Conservation (phyloP, 257 asterid species). For the Rauvolfia tetraphylla region DNA sequence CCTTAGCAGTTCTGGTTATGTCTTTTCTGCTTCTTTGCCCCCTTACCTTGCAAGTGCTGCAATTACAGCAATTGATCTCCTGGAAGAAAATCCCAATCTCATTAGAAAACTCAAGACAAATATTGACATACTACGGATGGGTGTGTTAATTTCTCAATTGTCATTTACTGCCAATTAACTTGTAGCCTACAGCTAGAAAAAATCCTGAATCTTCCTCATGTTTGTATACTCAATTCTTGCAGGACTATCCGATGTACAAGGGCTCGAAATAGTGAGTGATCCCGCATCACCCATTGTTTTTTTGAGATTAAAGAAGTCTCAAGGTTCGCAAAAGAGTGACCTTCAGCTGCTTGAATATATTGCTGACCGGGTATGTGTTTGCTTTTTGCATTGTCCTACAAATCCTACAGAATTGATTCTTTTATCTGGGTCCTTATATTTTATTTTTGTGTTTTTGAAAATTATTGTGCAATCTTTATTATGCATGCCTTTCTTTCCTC, state of each 20-base stretch:
- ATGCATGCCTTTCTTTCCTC: not conserved
- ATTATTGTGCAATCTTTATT: not conserved
- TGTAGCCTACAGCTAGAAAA: not conserved
- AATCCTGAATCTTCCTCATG: not conserved
- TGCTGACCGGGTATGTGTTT: conserved; percentile 46
- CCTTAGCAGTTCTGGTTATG: conserved; percentile 89
- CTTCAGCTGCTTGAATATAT: conserved; percentile 67
- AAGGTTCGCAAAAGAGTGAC: conserved; percentile 67
- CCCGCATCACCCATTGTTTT: conserved; percentile 69
- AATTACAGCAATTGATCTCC: conserved; percentile 71
- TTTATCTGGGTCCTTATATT: not conserved
- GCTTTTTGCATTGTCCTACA: not conserved
- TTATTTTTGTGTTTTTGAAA: not conserved
- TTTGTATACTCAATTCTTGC: conserved; percentile 12
- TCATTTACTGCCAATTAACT: not conserved
- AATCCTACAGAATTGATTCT: not conserved
- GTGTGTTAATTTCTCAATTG: conserved; percentile 23
- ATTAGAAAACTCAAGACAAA: conserved; percentile 58
- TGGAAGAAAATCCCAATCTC: conserved; percentile 72
- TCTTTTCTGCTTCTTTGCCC: conserved; percentile 93
- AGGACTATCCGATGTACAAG: conserved; percentile 57
- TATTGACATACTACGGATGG: conserved; percentile 45
- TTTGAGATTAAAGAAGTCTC: conserved; percentile 51
- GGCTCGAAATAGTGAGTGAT: conserved; percentile 64
- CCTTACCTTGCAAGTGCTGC: conserved; percentile 96